Conservation (phyloP, 148 eudicot genomes). For the Silene latifolia region DNA sequence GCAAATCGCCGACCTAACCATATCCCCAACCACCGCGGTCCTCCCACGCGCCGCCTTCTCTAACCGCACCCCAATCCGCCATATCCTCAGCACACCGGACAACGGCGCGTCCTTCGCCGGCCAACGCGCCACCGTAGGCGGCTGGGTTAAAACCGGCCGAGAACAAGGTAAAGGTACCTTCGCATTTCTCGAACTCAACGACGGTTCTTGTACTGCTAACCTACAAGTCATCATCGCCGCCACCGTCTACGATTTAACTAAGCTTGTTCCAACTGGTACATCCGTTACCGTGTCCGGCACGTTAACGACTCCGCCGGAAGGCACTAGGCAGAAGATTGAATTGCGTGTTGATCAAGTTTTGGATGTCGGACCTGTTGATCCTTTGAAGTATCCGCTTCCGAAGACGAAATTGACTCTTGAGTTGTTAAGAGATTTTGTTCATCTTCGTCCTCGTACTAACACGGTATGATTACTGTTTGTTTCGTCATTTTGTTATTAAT, state of each 20-base stretch:
- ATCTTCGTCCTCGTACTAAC: slow-evolving; percentile 81
- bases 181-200: slow-evolving; percentile 79
- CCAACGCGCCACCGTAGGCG: slow-evolving; percentile 51
- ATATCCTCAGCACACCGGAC: slow-evolving; percentile 56
- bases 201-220: slow-evolving; percentile 73
- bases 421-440: slow-evolving; percentile 65
- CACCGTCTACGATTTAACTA: slow-evolving; percentile 33
- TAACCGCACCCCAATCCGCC: slow-evolving; percentile 51
- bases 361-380: slow-evolving; percentile 54
- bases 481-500: too few relatives aligned
- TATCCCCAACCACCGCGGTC: neutral
- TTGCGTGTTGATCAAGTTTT: slow-evolving; percentile 51
- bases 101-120: slow-evolving; percentile 76
- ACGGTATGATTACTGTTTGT: slow-evolving; percentile 26
- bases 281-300: slow-evolving; percentile 53
- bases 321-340: slow-evolving; percentile 60
- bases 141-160: slow-evolving; percentile 92
- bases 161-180: slow-evolving; percentile 68
- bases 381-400: slow-evolving; percentile 76
- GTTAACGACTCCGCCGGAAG: slow-evolving; percentile 61
- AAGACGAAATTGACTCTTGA: slow-evolving; percentile 73
- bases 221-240: slow-evolving; percentile 65
- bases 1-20: slow-evolving; percentile 14
- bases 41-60: slow-evolving; percentile 51
- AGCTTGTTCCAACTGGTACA: slow-evolving; percentile 55